phyloP scores from a whole-genome alignment of 2,329 filamentous ascomycete species.

The Talaromyces piceae region DNA sequence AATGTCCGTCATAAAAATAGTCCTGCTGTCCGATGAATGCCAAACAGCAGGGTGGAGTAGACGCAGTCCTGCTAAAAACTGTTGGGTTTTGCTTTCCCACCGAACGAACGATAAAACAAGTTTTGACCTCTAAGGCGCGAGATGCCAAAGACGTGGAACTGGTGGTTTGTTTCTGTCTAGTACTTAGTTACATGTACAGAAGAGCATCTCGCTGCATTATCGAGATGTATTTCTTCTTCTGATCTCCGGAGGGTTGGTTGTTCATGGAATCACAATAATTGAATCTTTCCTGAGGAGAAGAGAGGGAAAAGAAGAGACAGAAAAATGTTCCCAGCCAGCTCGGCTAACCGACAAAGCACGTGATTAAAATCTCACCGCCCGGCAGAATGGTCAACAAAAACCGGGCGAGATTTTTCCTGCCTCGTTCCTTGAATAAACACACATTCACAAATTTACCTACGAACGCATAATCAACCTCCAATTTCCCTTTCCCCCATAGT shows the following conservation, averaged over 20 bases:
- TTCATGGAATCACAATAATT: neutral
- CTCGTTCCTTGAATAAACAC: constrained; percentile 15
- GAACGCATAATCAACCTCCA: constrained; percentile 46
- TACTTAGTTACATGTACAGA: constrained; percentile 1
- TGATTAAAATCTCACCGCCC: neutral
- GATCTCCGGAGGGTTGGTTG: neutral
- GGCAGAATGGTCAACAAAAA: neutral
- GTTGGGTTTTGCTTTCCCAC: constrained; percentile 42
- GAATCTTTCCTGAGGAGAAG: neutral
- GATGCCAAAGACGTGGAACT: constrained; percentile 29
- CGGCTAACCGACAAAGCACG: neutral
- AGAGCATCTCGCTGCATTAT: constrained; percentile 6
- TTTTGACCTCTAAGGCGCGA: constrained; percentile 28
- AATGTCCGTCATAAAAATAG: constrained; percentile 42
- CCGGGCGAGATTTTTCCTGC: neutral
- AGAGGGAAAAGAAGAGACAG: neutral
- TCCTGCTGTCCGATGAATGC: constrained; percentile 33
- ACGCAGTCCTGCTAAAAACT: constrained; percentile 45
- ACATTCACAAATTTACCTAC: constrained; percentile 33
- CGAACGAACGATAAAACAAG: constrained; percentile 37
- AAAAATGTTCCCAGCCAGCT: no score
- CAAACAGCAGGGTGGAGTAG: constrained; percentile 43
- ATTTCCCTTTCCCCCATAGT: constrained; percentile 19
- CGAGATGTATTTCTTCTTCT: neutral
- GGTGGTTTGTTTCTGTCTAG: constrained; percentile 22